Conservation (phyloP, 345 rosid species). For the Rhodomyrtus tomentosa region DNA sequence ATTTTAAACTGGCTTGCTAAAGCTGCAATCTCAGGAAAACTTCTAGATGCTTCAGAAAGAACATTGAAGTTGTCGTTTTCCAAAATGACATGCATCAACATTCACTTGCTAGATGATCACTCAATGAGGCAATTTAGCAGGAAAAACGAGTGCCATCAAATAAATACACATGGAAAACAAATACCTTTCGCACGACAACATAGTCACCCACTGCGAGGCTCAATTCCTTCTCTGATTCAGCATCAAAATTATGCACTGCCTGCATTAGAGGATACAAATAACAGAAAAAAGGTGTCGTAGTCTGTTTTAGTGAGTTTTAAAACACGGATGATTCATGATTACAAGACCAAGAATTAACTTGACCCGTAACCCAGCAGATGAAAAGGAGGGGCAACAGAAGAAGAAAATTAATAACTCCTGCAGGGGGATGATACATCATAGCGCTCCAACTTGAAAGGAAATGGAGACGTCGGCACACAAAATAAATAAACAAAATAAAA, state of each 20-base stretch:
- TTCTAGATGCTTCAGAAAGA: neutral
- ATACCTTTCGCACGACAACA: slow-evolving; percentile 83
- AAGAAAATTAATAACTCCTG: neutral
- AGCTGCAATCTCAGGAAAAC: neutral
- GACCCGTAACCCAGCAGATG: neutral
- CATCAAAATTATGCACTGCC: slow-evolving; percentile 58
- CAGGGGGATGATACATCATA: neutral
- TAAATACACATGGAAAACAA: neutral
- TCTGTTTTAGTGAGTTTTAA: neutral
- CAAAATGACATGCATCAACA: neutral
- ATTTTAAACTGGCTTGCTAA: neutral
- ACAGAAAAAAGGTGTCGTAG: neutral
- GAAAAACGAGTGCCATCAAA: neutral
- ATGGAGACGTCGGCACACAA: neutral
- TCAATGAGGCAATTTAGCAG: neutral
- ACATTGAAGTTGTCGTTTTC: neutral
- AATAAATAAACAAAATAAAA: neutral
- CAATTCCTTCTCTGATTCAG: slow-evolving; percentile 87
- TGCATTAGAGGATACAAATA: slow-evolving; percentile 13
- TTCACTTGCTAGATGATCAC: neutral
- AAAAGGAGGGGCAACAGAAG: neutral
- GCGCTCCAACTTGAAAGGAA: neutral
- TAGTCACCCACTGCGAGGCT: slow-evolving; percentile 76
- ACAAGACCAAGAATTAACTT: neutral
- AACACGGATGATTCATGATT: neutral